Evolutionary conservation across 805 yeast species (phyloP).

Genomic region (Starmerella sirachaensis): DNA sequence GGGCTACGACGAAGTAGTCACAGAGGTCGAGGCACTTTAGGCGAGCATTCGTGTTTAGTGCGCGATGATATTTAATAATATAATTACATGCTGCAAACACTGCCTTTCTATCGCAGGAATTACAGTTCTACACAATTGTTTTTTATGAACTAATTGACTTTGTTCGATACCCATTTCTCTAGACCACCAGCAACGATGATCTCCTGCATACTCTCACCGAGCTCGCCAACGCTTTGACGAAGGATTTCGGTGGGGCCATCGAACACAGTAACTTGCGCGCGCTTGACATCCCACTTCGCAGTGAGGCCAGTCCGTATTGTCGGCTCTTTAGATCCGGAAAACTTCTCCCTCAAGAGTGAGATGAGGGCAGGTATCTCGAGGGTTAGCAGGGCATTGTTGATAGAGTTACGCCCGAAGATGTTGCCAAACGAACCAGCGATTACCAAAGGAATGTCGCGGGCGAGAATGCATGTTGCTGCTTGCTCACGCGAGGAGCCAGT

Average conservation of each 20-base stretch:
- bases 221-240: conserved; percentile 84
- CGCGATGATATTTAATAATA: too few species aligned
- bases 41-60: too few species aligned
- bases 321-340: conserved; percentile 45
- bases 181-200: conserved; percentile 94
- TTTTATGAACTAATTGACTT: too few species aligned
- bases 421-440: conserved; percentile 97
- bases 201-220: conserved; percentile 91
- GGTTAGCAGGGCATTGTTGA: conserved; percentile 89
- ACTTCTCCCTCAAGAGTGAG: conserved; percentile 59
- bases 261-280: conserved; percentile 64
- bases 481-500: conserved; percentile 98
- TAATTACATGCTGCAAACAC: too few species aligned
- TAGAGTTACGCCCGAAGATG: conserved; percentile 89
- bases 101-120: too few species aligned
- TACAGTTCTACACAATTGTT: background rate
- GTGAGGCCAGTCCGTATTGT: conserved; percentile 94
- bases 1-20: conserved; percentile 81
- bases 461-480: conserved; percentile 96
- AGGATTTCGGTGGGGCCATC: conserved; percentile 51
- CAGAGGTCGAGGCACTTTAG: conserved; percentile 48
- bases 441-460: conserved; percentile 82
- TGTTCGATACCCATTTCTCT: conserved; percentile 77
- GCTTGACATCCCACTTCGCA: conserved; percentile 84
- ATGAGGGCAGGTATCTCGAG: conserved; percentile 86